Base-by-base conservation (phyloP, 78 protist species). In the Anaeramoeba flamelloides region DNA sequence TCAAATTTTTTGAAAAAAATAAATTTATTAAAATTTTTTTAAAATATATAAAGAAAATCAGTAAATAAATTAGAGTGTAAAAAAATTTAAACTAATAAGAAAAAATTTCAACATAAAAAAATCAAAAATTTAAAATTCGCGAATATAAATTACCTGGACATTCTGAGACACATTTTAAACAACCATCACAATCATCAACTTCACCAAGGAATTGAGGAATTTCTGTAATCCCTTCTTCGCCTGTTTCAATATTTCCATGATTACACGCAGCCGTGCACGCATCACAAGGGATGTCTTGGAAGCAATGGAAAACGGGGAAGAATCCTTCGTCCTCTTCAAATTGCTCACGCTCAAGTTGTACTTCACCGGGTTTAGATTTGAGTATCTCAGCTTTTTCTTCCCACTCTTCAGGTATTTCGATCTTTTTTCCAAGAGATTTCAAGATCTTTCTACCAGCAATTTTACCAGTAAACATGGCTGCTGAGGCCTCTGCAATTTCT, bases 251-350 rank as follows among this genome's bases (percentile, higher is more conserved):
- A 2, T 31, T 2, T 39, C 80, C 80, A 1, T 2, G 2, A 1
- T 12, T 1, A 4, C 80, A 77, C 17, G 53, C 39, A 1, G 38
- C 4, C 38, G 32, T 38, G 2, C 80, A 77, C 34, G 80, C 39
- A 38, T 77, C 36, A 38, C 80, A 77, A 2, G 80, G 75, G 64
- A 77, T 77, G 33, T 77, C 80, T 41, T 77, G 80, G 38, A 3
- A 2, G 64, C 80, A 77, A 41, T 77, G 80, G 80, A 77, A 4
- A 17, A 12, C 2, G 12, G 80, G 80, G 75, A 3, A 41, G 12
- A 77, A 2, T 4, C 75, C 41, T 37, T 76, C 78, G 38, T 8
- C 17, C 17, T 26, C 8, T 17, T 53, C 69, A 26, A 17, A 26
- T 8, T 26, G 8, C 34, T 53, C 34, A 26, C 17, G 8, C 17